Conservation (phyloP, 2,329 filamentous ascomycete genomes). For the Claviceps citrina region DNA sequence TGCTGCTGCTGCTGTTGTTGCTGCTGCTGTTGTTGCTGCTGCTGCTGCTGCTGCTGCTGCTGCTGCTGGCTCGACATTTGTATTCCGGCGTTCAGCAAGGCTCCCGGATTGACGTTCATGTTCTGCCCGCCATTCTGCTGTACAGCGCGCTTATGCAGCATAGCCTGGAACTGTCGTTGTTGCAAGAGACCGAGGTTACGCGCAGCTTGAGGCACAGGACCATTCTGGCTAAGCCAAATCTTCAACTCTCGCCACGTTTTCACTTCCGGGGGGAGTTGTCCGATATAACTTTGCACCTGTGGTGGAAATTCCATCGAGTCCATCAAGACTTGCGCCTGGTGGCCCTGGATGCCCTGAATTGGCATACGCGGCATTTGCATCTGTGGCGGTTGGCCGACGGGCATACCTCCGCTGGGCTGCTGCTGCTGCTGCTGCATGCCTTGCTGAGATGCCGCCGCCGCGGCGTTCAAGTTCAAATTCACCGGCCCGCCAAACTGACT, state of each 20-base stretch:
- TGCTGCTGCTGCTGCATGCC: constrained; percentile 12
- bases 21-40: neutral
- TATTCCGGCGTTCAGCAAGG: constrained; percentile 11
- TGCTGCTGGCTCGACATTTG: constrained; percentile 15
- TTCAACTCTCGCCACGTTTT: constrained; percentile 36
- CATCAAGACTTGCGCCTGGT: constrained; percentile 26
- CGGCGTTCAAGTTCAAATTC: constrained; percentile 16
- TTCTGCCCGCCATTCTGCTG: constrained; percentile 17
- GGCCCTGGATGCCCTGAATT: constrained; percentile 12
- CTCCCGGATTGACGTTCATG: constrained; percentile 12
- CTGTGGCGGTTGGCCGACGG: constrained; percentile 14
- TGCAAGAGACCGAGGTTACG: constrained; percentile 21
- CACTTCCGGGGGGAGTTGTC: constrained; percentile 24
- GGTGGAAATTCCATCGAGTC: constrained; percentile 32
- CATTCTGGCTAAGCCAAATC: constrained; percentile 24
- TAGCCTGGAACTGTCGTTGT: constrained; percentile 23
- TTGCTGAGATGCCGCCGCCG: constrained; percentile 14
- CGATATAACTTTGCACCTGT: constrained; percentile 17
- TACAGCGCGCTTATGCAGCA: constrained; percentile 17
- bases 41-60: constrained; percentile 3
- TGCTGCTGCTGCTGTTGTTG: neutral
- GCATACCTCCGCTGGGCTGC: constrained; percentile 14
- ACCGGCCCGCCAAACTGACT: constrained; percentile 19
- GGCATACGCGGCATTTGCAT: constrained; percentile 15
- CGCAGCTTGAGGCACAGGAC: constrained; percentile 16